Base-by-base conservation (phyloP, 2,329 filamentous ascomycete genomes). In the Didymella pomorum region DNA sequence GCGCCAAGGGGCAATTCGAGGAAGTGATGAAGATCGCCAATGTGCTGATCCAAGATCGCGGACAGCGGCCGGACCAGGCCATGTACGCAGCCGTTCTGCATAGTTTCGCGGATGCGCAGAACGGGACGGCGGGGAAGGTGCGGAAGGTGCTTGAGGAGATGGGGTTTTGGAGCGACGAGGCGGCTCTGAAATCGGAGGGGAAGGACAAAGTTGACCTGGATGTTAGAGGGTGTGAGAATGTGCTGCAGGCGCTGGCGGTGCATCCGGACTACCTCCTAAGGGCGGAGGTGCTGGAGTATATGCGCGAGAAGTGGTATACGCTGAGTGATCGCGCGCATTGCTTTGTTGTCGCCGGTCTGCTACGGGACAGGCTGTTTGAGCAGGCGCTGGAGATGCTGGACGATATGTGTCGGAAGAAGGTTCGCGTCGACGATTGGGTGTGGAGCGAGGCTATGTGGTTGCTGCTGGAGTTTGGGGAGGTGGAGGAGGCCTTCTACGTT, bases 201-300 rank as follows among this genome's bases (percentile, higher is more conserved):
- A 73, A 78, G 1, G 80, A 83, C 41, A 82, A 81, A 0, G 80
- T 97, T 43, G 79, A 85, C 41, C 82, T 87, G 8, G 90, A 92
- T 64, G 82, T 83, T 0, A 81, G 82, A 3, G 83, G 90, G 2
- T 94, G 91, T 68, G 88, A 93, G 74, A 86, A 86, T 61, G 86
- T 89, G 2, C 79, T 97, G 37, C 86, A 87, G 75, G 89, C 86
- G 5, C 81, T 97, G 23, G 86, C 91, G 0, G 86, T 95, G 9
- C 95, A 98, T 73, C 92, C 94, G 0, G 91, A 98, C 76, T 94
- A 96, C 67, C 66, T 92, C 6, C 79, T 95, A 23, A 87, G 93
- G 33, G 84, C 86, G 52, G 83, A 88, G 33, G 83, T 97, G 3
- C 79, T 97, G 37, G 79, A 86, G 53, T 87, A 89, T 55, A 92